Evolutionary conservation across 306 rosid genomes (phyloP), one percentile per base, ranked within the genome.

Genomic region (Vachellia pachyceras): DNA sequence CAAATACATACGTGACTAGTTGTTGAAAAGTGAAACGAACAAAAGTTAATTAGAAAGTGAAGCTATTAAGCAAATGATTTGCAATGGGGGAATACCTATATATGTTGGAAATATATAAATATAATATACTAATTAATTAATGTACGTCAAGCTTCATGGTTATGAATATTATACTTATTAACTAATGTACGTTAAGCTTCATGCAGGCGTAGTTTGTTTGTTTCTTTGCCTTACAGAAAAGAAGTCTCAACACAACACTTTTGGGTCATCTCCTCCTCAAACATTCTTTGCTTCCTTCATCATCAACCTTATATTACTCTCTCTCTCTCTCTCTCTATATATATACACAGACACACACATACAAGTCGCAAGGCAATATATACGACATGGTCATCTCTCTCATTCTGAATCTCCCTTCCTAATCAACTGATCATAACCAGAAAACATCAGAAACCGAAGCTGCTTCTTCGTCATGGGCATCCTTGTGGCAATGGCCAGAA

Each of bases 401-500:
- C 69, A 39, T 10, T 64, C 69, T 64, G 44, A 64, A 35, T 33
- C 68, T 60, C 25, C 42, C 40, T 0, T 60, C 42, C 40, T 0
- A 13, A 12, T 63, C 42, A 5, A 63, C 69, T 13, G 64, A 58
- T 58, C 36, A 58, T 22, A 4, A 33, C 44, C 44, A 64, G 20
- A 64, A 45, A 78, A 72, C 7, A 57, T 76, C 79, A 41, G 74
- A 79, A 47, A 50, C 39, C 42, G 8, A 55, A 25, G n/a, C 55
- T 15, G 14, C 76, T 81, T 77, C 76, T 55, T 76, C 85, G 61
- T 70, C 72, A 94, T 94, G 98, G 97, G 97, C 67, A 54, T 90
- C 78, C 89, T 94, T 66, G 97, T 82, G 72, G 82, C 87, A 44
- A 68, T 91, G 10, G 97, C 93, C 49, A 92, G 88, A 84, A 47